Evolutionary conservation across 2,329 filamentous ascomycete species (phyloP), one percentile per base, ranked within the genome.

Genomic region (Didymella lethalis): DNA sequence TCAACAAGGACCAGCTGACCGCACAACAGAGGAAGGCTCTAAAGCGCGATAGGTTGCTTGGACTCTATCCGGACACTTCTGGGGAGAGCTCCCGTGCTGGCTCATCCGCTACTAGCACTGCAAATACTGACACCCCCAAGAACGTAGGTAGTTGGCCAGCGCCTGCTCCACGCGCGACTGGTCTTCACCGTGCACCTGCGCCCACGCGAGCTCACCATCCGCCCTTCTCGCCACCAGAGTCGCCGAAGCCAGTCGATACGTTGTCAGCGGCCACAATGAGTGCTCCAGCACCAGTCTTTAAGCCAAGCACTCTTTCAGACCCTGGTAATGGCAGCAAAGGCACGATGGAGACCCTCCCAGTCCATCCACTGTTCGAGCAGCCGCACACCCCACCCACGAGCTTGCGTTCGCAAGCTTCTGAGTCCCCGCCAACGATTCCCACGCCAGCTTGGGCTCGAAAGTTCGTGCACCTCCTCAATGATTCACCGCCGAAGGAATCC

Each of bases 1-100:
- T 67, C 28, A 57, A 57, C 16, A 59, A 43, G 0, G 44, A 63
- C 2, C 43, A 45, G 0, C 48, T 47, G 6, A 41, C 59, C 0
- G 47, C 47, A 2, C 29, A 43, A 3, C 45, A 51, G 11, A 57
- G 36, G 7, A 43, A 46, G 4, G 46, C 46, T 0, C 18, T 41
- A 1, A 59, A 43, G 36, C 38, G 34, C 8, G 50, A 62, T 14
- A 43, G 20, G 6, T 25, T 28, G 12, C 12, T 57, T 3, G n/a
- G 28, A 1, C 3, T 40, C 4, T 23, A 26, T 16, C 23, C 20
- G 7, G 28, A 43, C 34, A n/a, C 18, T 6, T 16, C 20, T 12
- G 18, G 12, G n/a, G 11, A 31, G 10, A 48, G 16, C 31, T 34
- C 25, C 10, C 6, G 26, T 16, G 4, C 12, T 25, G 26, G n/a